Base-by-base conservation (phyloP, 1,139 yeast genomes). In the Waltiozyma sp. region DNA sequence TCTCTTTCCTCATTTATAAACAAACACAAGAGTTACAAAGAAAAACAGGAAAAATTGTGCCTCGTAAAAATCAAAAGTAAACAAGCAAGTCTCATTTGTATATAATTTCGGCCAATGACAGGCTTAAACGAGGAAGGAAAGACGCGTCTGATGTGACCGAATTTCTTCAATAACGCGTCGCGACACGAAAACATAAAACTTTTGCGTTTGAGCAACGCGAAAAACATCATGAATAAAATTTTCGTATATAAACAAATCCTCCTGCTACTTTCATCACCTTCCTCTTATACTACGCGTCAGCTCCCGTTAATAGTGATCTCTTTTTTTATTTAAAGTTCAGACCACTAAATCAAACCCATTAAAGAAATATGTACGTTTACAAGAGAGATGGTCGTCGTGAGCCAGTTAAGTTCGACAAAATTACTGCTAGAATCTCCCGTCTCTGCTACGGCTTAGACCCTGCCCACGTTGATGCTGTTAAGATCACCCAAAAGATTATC, bases 401-500 rank as follows among this genome's bases (percentile, higher is more conserved):
- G 65, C 87, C 87, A 43, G 95, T 86, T 48, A 77, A 83, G 60
- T 83, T 84, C 62, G 93, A 84, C 60, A 77, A 77, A 63, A 77
- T 77, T 64, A 77, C 83, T 34, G 79, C 82, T 19, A 71, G 84
- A 54, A 73, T 77, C 45, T 68, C 77, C 43, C 72, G 82, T 47
- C 72, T 77, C 43, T 85, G 95, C 55, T 85, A 86, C 59, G 95
- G 94, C 41, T 73, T 87, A 53, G 95, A 86, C 60, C 69, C 91
- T 43, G 73, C 72, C 41, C 93, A 85, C 62, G 86, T 87, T 49
- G 95, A 87, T 59, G 86, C 95, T 40, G 94, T 82, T 44, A 81
- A 86, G 54, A 84, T 87, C 63, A 86, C 96, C 34, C 95, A 86
- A 63, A 74, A 89, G 60, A 88, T 85, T 53, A 85, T 85, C 50